phyloP scores from a whole-genome alignment of 2,329 filamentous ascomycete species.

The Fusarium sacchari region DNA sequence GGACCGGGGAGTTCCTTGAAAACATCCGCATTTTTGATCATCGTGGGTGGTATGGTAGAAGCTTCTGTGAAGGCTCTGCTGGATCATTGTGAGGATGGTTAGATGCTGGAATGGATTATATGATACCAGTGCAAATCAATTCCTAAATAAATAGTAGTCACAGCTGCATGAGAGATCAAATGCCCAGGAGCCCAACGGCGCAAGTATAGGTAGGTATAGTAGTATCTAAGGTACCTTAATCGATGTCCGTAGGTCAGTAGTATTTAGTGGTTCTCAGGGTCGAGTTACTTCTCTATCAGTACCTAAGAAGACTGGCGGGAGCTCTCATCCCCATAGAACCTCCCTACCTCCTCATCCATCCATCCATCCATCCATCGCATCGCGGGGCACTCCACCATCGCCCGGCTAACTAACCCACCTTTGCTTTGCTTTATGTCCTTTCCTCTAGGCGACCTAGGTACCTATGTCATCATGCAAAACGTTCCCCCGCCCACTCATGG shows the following conservation, averaged over 20 bases:
- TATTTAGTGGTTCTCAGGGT: not conserved
- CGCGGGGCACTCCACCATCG: conserved; percentile 35
- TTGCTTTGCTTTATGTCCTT: not conserved
- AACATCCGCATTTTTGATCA: conserved; percentile 6
- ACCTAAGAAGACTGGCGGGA: not conserved
- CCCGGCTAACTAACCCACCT: not conserved
- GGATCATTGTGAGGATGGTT: conserved; percentile 2
- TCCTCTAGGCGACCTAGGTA: conserved; percentile 18
- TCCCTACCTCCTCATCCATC: not conserved
- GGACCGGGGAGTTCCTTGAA: conserved; percentile 13
- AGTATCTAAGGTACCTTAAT: too few relatives aligned
- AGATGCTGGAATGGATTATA: conserved; percentile 10
- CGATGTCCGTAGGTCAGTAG: too few relatives aligned
- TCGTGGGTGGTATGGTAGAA: not conserved
- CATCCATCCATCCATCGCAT: not conserved
- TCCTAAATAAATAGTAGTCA: not conserved
- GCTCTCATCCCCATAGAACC: not conserved
- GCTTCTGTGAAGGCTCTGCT: conserved; percentile 9
- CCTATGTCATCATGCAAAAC: conserved; percentile 38
- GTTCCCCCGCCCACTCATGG: conserved; percentile 28
- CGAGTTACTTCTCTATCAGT: not conserved
- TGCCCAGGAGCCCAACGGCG: too few relatives aligned
- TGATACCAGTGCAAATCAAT: conserved; percentile 5
- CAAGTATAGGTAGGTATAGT: too few relatives aligned
- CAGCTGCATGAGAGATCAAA: not conserved